These are phyloP conservation scores for Aspergillus floridensis DNA, from an alignment of 2,329 filamentous ascomycete species.

Conservation along the genomic window DNA sequence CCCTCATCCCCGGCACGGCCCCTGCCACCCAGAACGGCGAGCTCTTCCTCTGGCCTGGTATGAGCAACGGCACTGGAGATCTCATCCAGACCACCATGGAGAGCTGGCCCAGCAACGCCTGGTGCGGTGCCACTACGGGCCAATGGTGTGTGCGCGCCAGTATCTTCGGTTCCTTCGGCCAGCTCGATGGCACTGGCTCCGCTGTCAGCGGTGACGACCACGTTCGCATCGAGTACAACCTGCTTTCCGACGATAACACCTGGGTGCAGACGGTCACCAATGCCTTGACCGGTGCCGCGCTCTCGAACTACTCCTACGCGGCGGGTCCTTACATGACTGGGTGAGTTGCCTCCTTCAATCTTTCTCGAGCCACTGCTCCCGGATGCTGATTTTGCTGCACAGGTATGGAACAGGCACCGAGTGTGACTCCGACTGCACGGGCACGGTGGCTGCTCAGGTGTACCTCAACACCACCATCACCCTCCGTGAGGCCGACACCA, in stretches of 20 bases:
- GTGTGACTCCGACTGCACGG: constrained; percentile 38
- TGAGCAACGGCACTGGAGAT: constrained; percentile 47
- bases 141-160: constrained; percentile 46
- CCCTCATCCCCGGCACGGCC: constrained; percentile 40
- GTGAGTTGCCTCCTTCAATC: constrained; percentile 8
- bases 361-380: neutral
- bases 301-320: constrained; percentile 36
- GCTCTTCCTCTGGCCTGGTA: constrained; percentile 47
- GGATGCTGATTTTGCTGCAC: neutral
- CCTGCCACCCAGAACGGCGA: constrained; percentile 39
- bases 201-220: constrained; percentile 30
- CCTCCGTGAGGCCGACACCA: constrained; percentile 31
- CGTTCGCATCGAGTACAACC: constrained; percentile 27
- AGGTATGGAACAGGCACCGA: constrained; percentile 43
- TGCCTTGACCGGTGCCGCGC: constrained; percentile 30
- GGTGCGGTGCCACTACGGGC: constrained; percentile 41
- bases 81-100: constrained; percentile 45
- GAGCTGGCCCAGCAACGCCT: constrained; percentile 41
- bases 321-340: constrained; percentile 40
- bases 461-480: constrained; percentile 44
- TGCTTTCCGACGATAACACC: constrained; percentile 26
- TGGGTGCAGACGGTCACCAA: constrained; percentile 40
- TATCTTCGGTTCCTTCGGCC: constrained; percentile 44
- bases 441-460: constrained; percentile 40
- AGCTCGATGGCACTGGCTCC: constrained; percentile 30